These are phyloP conservation scores for Hansfordia pulvinata DNA, from an alignment of 2,329 filamentous ascomycete genomes.

Conservation along the genomic window DNA sequence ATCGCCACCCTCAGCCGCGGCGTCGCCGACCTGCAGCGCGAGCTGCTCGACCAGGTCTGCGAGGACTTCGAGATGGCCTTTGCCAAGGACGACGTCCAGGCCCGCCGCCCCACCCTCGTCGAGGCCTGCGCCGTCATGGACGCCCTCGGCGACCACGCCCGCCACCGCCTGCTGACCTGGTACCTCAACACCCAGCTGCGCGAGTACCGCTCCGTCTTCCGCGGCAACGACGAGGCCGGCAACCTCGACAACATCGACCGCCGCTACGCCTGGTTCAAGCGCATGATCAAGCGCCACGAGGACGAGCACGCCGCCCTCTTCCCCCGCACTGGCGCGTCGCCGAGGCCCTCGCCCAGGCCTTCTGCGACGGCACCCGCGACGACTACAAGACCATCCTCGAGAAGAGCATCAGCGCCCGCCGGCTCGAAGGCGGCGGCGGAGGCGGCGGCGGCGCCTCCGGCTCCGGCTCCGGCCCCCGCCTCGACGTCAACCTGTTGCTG, in stretches of 20 bases:
- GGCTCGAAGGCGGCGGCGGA: no score
- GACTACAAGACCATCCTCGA: slow-evolving; percentile 92
- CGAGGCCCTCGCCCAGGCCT: slow-evolving; percentile 78
- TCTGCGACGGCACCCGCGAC: slow-evolving; percentile 89
- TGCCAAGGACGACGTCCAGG: slow-evolving; percentile 68
- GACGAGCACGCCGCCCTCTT: slow-evolving; percentile 85
- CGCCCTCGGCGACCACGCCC: slow-evolving; percentile 77
- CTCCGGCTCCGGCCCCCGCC: slow-evolving; percentile 63
- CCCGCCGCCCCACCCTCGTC: slow-evolving; percentile 55
- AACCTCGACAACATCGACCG: slow-evolving; percentile 93
- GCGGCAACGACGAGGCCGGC: slow-evolving; percentile 91
- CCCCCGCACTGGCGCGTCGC: slow-evolving; percentile 80
- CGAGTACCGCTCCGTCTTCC: slow-evolving; percentile 91
- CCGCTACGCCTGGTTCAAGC: slow-evolving; percentile 90
- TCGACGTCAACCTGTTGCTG: slow-evolving; percentile 82
- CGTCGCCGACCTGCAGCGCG: slow-evolving; percentile 83
- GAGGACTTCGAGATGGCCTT: slow-evolving; percentile 97
- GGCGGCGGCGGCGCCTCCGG: no score
- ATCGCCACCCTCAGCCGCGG: slow-evolving; percentile 87
- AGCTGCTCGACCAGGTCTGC: slow-evolving; percentile 92
- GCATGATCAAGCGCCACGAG: slow-evolving; percentile 91
- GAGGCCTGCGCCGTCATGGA: slow-evolving; percentile 94
- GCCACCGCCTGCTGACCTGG: slow-evolving; percentile 76
- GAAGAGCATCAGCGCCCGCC: slow-evolving; percentile 77
- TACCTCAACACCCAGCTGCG: slow-evolving; percentile 95